Conservation (phyloP, 768 basidiomycete species). For the Lactarius sp. region DNA sequence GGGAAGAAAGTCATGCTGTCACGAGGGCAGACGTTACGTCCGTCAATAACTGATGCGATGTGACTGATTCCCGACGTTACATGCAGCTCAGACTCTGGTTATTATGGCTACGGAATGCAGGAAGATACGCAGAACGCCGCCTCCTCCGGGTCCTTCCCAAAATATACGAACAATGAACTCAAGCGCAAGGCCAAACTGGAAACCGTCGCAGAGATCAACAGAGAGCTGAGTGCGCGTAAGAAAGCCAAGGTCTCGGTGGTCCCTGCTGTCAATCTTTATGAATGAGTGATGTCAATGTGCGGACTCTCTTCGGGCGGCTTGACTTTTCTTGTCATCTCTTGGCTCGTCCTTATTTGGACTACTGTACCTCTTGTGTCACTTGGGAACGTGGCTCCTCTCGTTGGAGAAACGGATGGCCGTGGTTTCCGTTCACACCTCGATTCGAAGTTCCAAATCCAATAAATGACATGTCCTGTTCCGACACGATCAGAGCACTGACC, state of each 20-base stretch:
- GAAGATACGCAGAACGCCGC: slow-evolving; percentile 34
- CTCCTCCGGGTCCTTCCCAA: slow-evolving; percentile 3
- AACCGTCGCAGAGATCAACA: slow-evolving; percentile 24
- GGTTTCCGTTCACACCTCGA: not conserved
- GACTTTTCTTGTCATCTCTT: not conserved
- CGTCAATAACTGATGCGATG: not conserved
- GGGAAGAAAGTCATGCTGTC: not conserved
- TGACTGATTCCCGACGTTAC: not conserved
- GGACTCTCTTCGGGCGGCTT: not conserved
- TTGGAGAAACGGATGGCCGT: not conserved
- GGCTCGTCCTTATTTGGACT: not conserved
- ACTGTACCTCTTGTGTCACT: not conserved
- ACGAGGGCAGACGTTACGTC: not conserved
- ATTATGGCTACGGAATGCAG: slow-evolving; percentile 37
- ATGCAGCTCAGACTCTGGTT: not conserved
- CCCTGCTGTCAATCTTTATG: slow-evolving; percentile 66
- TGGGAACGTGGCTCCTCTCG: not conserved
- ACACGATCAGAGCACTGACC: not conserved
- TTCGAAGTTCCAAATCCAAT: not conserved
- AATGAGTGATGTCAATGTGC: slow-evolving; percentile 36
- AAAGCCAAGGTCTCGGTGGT: slow-evolving; percentile 71
- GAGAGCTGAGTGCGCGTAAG: slow-evolving; percentile 41
- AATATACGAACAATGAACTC: slow-evolving; percentile 27
- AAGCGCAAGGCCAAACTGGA: slow-evolving; percentile 35
- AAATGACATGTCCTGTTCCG: not conserved